Evolutionary conservation across 495 filamentous ascomycete species (phyloP).

Genomic region (Penicillium antarcticum): DNA sequence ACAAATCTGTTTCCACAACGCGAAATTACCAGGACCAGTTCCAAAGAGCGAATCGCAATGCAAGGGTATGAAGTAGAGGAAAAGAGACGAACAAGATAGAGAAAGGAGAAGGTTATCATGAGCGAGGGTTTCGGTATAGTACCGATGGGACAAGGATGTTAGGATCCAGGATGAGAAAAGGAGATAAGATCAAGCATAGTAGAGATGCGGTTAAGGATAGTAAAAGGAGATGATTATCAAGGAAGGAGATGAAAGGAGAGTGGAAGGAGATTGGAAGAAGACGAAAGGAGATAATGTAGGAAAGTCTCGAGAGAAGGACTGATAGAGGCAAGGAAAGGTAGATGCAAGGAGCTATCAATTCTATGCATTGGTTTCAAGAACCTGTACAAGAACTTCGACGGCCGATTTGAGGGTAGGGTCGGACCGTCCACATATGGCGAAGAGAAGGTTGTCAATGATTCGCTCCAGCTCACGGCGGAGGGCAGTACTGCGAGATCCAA

Average conservation of each 20-base stretch:
- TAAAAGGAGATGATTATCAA: background rate
- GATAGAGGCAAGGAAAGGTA: conserved; percentile 5
- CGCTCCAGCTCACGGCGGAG: conserved; percentile 35
- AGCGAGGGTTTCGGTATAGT: background rate
- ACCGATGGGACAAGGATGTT: background rate
- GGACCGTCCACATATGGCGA: conserved; percentile 35
- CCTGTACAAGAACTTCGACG: conserved; percentile 40
- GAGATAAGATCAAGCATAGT: background rate
- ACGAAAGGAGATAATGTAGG: background rate
- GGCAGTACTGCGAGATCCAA: conserved; percentile 29
- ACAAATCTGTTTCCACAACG: conserved; percentile 1
- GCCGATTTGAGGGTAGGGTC: conserved; percentile 39
- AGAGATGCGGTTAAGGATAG: background rate
- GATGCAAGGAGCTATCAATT: conserved; percentile 6
- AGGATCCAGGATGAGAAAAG: background rate
- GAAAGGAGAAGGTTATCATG: background rate
- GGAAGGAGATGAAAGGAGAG: background rate
- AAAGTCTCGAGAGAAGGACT: background rate
- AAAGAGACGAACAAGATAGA: background rate
- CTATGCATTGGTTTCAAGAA: conserved; percentile 36
- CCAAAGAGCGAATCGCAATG: conserved; percentile 21
- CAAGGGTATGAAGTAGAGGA: conserved; percentile 23
- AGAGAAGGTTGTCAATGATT: conserved; percentile 41
- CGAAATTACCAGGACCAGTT: background rate
- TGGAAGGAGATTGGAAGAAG: background rate